phyloP scores from a whole-genome alignment of 306 rosid species.

The Vachellia pachyceras region DNA sequence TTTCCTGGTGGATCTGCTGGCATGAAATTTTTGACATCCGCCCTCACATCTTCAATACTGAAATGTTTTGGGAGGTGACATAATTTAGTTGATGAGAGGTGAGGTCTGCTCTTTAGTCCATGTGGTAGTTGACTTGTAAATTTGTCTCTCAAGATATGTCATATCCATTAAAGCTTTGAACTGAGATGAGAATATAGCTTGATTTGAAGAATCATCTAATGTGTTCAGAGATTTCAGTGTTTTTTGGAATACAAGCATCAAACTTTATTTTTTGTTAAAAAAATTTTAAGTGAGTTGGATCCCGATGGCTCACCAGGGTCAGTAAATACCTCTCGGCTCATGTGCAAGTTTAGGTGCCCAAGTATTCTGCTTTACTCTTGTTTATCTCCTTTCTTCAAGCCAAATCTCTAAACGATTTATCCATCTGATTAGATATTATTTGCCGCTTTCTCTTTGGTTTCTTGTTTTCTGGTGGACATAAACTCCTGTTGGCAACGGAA shows the following conservation, averaged over 20 bases:
- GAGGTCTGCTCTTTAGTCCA: slow-evolving; percentile 13
- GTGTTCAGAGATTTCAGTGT: slow-evolving; percentile 31
- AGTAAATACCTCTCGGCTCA: too few relatives aligned
- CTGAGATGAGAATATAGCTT: slow-evolving; percentile 31
- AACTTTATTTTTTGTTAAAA: too few relatives aligned
- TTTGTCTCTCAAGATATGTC: slow-evolving; percentile 36
- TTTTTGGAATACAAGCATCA: background rate
- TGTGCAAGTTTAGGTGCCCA: background rate
- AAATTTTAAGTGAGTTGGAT: too few relatives aligned
- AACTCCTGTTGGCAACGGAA: background rate
- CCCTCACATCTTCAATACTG: slow-evolving; percentile 68
- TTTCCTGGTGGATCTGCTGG: slow-evolving; percentile 95
- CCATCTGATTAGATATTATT: background rate
- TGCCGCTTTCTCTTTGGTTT: background rate
- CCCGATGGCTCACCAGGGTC: too few relatives aligned
- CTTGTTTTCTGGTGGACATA: background rate
- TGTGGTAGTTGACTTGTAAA: slow-evolving; percentile 43
- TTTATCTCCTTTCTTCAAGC: slow-evolving; percentile 2
- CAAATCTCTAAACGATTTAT: background rate
- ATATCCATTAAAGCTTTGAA: slow-evolving; percentile 41
- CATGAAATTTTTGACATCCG: slow-evolving; percentile 77
- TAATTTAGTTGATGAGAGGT: slow-evolving; percentile 5
- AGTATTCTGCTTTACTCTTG: background rate
- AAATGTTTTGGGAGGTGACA: slow-evolving; percentile 90
- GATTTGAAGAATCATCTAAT: slow-evolving; percentile 36